Percentiles rank a stretch among this genome's conserved stretches.
phyloP scores from a whole-genome alignment of 2,329 filamentous ascomycete genomes.

The Sclerotinia borealis region DNA sequence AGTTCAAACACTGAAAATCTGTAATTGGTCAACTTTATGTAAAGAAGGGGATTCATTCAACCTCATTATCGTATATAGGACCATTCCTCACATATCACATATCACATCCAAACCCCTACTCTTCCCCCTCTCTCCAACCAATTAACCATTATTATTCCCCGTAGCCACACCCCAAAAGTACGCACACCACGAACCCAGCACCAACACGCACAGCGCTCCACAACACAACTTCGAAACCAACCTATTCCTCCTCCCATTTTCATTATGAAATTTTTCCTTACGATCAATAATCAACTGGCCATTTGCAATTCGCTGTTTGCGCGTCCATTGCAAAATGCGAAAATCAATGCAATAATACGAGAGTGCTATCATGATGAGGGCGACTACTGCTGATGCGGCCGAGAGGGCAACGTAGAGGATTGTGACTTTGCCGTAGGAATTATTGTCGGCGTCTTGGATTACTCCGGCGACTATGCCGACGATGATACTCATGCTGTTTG shows the following conservation, averaged over 20 bases:
- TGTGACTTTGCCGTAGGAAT: constrained; percentile 50
- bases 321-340: background rate
- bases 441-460: constrained; percentile 51
- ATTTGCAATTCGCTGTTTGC: constrained; percentile 3
- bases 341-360: constrained; percentile 1
- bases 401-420: constrained; percentile 44
- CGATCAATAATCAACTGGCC: background rate
- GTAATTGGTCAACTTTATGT: no score
- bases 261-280: background rate
- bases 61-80: background rate
- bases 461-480: constrained; percentile 51
- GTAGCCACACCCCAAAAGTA: constrained; percentile 9
- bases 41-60: no score
- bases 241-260: background rate
- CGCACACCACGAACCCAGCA: background rate
- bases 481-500: constrained; percentile 52
- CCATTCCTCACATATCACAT: background rate
- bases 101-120: background rate
- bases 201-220: background rate
- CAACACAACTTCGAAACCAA: background rate
- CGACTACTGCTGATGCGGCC: background rate
- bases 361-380: background rate
- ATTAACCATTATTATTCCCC: background rate
- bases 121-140: background rate
- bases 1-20: no score